Conservation (phyloP, 345 rosid species). For the Litchi chinensis region DNA sequence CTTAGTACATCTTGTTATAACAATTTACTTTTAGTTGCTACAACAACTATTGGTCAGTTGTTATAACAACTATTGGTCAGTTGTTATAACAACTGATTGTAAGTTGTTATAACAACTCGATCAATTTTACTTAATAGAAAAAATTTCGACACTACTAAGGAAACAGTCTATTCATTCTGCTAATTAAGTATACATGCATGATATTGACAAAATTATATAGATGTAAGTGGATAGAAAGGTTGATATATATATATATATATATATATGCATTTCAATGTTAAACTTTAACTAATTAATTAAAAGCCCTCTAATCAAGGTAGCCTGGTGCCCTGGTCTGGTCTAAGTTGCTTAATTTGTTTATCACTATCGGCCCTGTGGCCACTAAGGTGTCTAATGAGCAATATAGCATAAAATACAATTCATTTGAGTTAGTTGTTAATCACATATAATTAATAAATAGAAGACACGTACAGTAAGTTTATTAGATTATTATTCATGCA, state of each 20-base stretch:
- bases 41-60: too few relatives aligned
- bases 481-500: not conserved
- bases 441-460: not conserved
- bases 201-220: not conserved
- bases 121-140: too few relatives aligned
- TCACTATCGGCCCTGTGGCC: not conserved
- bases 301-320: not conserved
- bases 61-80: too few relatives aligned
- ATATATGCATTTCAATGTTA: not conserved
- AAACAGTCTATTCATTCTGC: not conserved
- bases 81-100: too few relatives aligned
- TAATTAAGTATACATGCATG: not conserved
- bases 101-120: too few relatives aligned
- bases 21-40: too few relatives aligned
- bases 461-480: not conserved
- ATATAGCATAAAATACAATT: too few relatives aligned
- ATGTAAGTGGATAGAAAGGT: not conserved
- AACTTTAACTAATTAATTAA: too few relatives aligned
- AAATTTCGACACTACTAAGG: too few relatives aligned
- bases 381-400: not conserved
- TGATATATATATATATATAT: too few relatives aligned
- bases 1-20: too few relatives aligned
- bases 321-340: not conserved
- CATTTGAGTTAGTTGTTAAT: not conserved
- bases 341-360: too few relatives aligned